Evolutionary conservation across 1,284 basidiomycete genomes (phyloP), one percentile per base, ranked within the genome.

Genomic region (Porphyrellus sp.): DNA sequence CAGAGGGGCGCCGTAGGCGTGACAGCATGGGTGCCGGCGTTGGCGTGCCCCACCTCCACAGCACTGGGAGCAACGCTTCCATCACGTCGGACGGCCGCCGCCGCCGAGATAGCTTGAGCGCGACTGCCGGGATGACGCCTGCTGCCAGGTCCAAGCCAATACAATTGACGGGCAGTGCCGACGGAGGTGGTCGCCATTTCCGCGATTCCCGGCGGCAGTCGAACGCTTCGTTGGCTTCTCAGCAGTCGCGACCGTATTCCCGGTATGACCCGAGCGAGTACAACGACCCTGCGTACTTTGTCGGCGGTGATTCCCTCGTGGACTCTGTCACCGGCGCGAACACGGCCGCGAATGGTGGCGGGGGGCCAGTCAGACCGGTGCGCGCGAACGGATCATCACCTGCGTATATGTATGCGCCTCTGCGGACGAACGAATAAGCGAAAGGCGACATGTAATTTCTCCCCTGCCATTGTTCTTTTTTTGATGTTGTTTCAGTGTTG

Each of bases 71-170:
- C 31, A 57, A 56, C 15, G 46, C 56, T 4, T 68, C 68, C 4
- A 34, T 42, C 39, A 64, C 68, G 34, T 58, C 58, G 5, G 69
- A 70, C 1, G 54, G 59, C 3, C 66, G 57, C 4, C 61, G 59
- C 12, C 49, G 63, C 33, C 62, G 40, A 13, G 58, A 65, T 15
- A 67, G 69, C 37, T 4, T 61, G 6, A 48, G 63, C 12, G 52
- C 54, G 8, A 58, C 34, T 25, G 67, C 68, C 2, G 68, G 65
- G n/a, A 65, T 67, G 61, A 69, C 68, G 2, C 64, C 64, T 7
- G 55, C 28, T 8, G 31, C 46, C 4, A 52, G 49, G 21, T 6
- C 37, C 16, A 53, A 28, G 5, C 62, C 62, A 2, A 31, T 68
- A 18, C 43, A 40, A 8, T 38, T 49, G 13, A 31, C 57, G 2